These are phyloP conservation scores for Chaetomium strumarium DNA, from an alignment of 2,329 filamentous ascomycete species.

Conservation along the genomic window DNA sequence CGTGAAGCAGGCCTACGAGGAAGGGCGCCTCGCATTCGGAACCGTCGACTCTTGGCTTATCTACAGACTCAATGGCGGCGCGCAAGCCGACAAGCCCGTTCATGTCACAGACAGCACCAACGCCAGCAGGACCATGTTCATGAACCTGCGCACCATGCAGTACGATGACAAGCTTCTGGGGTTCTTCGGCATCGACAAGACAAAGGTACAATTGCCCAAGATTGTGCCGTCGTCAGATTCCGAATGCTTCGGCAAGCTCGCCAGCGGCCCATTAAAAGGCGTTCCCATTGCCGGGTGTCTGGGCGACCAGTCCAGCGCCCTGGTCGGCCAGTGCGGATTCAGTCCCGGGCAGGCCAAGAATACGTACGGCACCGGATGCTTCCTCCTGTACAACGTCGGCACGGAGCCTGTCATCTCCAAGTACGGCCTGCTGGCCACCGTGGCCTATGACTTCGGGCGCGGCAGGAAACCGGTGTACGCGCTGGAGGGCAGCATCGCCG, in stretches of 20 bases:
- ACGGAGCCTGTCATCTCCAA: conserved; percentile 78
- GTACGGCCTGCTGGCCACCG: conserved; percentile 76
- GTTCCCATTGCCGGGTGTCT: conserved; percentile 75
- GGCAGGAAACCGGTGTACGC: conserved; percentile 63
- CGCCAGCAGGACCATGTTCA: conserved; percentile 89
- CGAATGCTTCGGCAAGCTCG: conserved; percentile 64
- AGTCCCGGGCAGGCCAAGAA: conserved; percentile 79
- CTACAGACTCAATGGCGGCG: conserved; percentile 74
- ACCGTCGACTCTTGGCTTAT: conserved; percentile 87
- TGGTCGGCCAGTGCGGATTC: conserved; percentile 84
- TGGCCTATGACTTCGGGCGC: conserved; percentile 74
- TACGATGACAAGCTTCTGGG: conserved; percentile 72
- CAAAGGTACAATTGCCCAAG: conserved; percentile 69
- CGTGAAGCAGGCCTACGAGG: conserved; percentile 70
- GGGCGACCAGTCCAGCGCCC: conserved; percentile 78
- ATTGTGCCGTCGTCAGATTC: conserved; percentile 77
- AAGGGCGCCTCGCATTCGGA: conserved; percentile 71
- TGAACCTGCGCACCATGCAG: conserved; percentile 74
- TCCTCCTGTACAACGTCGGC: conserved; percentile 84
- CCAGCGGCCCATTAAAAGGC: conserved; percentile 60
- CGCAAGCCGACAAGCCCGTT: conserved; percentile 50
- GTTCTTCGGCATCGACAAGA: conserved; percentile 68
- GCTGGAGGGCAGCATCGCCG: conserved; percentile 76
- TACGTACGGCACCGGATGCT: conserved; percentile 86
- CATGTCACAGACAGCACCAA: conserved; percentile 85